Evolutionary conservation across 192 early-diverging fungal species (phyloP).

Genomic region (Entomortierella beljakovae): DNA sequence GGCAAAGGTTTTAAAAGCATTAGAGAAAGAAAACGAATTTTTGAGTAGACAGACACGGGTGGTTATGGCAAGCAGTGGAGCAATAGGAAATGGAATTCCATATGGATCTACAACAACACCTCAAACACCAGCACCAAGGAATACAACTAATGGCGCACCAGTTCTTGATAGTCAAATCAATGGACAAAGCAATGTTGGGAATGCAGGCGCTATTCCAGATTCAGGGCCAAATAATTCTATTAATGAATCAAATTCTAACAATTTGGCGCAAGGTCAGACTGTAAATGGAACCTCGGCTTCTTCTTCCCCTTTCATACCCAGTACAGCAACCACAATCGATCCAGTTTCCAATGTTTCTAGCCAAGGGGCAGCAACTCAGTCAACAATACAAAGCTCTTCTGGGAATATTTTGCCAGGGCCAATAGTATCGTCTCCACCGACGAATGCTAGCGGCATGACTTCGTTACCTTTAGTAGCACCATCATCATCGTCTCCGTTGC

Average conservation of each 20-base stretch:
- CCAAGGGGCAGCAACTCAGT: neutral
- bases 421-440: slow-evolving; percentile 26
- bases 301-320: neutral
- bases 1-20: slow-evolving; percentile 79
- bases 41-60: slow-evolving; percentile 32
- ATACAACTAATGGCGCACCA: neutral
- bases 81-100: neutral
- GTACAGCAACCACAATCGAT: neutral
- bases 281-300: no score
- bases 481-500: slow-evolving; percentile 32
- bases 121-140: neutral
- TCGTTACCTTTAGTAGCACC: slow-evolving; percentile 25
- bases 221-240: no score
- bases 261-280: no score
- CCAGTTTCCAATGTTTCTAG: neutral
- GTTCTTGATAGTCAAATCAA: no score
- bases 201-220: no score
- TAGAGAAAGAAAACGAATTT: slow-evolving; percentile 75
- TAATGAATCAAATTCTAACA: no score
- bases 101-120: neutral
- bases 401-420: slow-evolving; percentile 9
- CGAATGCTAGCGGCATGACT: slow-evolving; percentile 14
- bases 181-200: no score
- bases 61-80: slow-evolving; percentile 16
- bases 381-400: neutral